Conservation (phyloP, 495 filamentous ascomycete genomes). For the Halenospora varia region DNA sequence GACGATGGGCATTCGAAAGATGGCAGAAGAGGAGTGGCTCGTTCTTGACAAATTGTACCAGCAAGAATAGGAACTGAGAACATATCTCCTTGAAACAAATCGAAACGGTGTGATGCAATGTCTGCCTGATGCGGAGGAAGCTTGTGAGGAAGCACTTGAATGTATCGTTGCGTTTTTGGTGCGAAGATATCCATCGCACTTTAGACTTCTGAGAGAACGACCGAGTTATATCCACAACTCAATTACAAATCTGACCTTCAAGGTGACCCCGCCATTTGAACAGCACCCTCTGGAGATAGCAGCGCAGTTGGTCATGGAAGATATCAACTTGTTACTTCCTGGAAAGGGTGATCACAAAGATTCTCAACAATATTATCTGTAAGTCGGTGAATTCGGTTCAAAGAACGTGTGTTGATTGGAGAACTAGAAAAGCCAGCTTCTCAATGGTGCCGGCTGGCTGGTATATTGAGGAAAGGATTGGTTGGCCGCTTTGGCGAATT, state of each 20-base stretch:
- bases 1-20: slow-evolving; percentile 50
- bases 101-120: slow-evolving; percentile 43
- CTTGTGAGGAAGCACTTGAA: slow-evolving; percentile 47
- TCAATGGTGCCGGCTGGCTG: slow-evolving; percentile 53
- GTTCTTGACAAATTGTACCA: slow-evolving; percentile 48
- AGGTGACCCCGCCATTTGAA: slow-evolving; percentile 26
- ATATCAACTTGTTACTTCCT: slow-evolving; percentile 49
- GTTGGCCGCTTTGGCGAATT: slow-evolving; percentile 46
- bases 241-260: slow-evolving; percentile 45
- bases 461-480: slow-evolving; percentile 50
- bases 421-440: slow-evolving; percentile 47
- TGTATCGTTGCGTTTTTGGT: slow-evolving; percentile 47
- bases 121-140: slow-evolving; percentile 42
- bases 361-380: slow-evolving; percentile 36
- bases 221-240: slow-evolving; percentile 38
- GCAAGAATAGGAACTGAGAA: slow-evolving; percentile 42
- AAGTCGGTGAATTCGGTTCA: not conserved
- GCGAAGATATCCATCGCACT: slow-evolving; percentile 40
- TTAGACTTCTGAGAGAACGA: slow-evolving; percentile 30
- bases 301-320: slow-evolving; percentile 52
- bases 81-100: slow-evolving; percentile 38
- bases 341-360: slow-evolving; percentile 33
- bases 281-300: slow-evolving; percentile 45
- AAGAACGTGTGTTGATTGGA: not conserved
- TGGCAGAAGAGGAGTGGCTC: slow-evolving; percentile 48